These are phyloP conservation scores for Glycine latifolia DNA, from an alignment of 306 rosid genomes.

Conservation along the genomic window DNA sequence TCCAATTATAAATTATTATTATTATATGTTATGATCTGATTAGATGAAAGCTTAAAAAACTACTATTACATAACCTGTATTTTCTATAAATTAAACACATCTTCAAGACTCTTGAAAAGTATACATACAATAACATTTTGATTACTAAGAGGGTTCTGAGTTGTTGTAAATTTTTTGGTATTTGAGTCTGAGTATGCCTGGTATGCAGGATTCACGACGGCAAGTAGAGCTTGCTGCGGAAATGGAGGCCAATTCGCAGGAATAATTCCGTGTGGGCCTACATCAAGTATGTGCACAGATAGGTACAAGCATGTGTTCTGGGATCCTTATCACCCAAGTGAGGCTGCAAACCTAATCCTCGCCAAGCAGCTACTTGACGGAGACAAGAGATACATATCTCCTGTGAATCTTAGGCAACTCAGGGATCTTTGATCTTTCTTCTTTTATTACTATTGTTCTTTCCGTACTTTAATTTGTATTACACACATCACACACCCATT, in stretches of 20 bases:
- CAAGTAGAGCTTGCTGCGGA: constrained; percentile 89
- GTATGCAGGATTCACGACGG: constrained; percentile 71
- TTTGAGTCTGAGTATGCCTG: too few species aligned
- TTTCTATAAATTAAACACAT: too few species aligned
- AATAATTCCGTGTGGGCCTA: constrained; percentile 92
- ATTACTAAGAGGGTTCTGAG: too few species aligned
- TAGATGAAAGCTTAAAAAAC: too few species aligned
- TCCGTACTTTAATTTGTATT: background rate
- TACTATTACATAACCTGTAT: too few species aligned
- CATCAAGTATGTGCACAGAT: constrained; percentile 77
- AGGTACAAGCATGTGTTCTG: constrained; percentile 82
- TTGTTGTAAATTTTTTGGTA: too few species aligned
- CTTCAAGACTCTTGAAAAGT: too few species aligned
- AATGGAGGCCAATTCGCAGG: constrained; percentile 96
- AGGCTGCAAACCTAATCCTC: constrained; percentile 80
- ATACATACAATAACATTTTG: too few species aligned
- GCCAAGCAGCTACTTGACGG: constrained; percentile 87
- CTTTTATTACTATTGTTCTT: constrained; percentile 20
- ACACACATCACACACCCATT: background rate
- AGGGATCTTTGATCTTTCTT: constrained; percentile 55
- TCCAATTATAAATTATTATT: too few species aligned
- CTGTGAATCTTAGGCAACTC: constrained; percentile 86
- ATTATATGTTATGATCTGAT: too few species aligned
- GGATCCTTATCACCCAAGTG: constrained; percentile 98
- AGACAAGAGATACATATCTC: constrained; percentile 69